Percentiles rank a stretch among this genome's conserved stretches.
These are phyloP conservation scores for Tricholoma hemisulphureum DNA, from an alignment of 768 basidiomycete species.

Conservation along the genomic window DNA sequence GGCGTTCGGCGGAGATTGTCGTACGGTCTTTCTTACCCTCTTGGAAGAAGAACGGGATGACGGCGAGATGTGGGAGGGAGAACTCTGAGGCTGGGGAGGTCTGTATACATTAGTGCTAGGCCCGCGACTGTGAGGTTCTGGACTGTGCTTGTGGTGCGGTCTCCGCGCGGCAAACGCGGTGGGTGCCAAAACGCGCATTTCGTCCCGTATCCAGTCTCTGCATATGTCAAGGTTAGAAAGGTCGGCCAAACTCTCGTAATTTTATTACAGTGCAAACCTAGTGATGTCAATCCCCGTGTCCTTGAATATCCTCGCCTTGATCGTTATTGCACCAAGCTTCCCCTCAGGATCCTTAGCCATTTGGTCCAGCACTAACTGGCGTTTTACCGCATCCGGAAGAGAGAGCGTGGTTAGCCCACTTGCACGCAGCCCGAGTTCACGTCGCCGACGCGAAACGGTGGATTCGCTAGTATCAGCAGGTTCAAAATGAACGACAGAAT, in stretches of 20 bases:
- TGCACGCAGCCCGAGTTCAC: conserved; percentile 27
- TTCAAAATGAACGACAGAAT: neutral
- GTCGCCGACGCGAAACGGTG: conserved; percentile 27
- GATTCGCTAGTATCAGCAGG: conserved; percentile 17
- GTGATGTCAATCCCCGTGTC: conserved; percentile 34
- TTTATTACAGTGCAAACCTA: neutral
- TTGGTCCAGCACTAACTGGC: conserved; percentile 33
- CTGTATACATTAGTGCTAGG: neutral
- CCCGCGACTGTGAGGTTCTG: neutral
- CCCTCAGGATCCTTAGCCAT: conserved; percentile 33
- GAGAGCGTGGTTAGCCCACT: conserved; percentile 28
- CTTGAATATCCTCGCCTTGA: conserved; percentile 29
- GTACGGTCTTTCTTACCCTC: neutral
- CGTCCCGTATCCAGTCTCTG: conserved; percentile 9
- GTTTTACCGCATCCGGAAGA: conserved; percentile 27
- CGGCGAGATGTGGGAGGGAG: neutral
- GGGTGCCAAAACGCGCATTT: conserved; percentile 6
- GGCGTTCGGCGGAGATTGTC: neutral
- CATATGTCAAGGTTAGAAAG: neutral
- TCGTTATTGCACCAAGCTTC: conserved; percentile 23
- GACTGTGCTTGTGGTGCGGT: conserved; percentile 5
- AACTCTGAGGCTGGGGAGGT: neutral
- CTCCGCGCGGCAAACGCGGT: conserved; percentile 8
- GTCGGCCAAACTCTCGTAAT: neutral
- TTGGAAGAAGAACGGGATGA: neutral